Conservation (phyloP, 2,329 filamentous ascomycete genomes). For the Domatiomyces catenatus region DNA sequence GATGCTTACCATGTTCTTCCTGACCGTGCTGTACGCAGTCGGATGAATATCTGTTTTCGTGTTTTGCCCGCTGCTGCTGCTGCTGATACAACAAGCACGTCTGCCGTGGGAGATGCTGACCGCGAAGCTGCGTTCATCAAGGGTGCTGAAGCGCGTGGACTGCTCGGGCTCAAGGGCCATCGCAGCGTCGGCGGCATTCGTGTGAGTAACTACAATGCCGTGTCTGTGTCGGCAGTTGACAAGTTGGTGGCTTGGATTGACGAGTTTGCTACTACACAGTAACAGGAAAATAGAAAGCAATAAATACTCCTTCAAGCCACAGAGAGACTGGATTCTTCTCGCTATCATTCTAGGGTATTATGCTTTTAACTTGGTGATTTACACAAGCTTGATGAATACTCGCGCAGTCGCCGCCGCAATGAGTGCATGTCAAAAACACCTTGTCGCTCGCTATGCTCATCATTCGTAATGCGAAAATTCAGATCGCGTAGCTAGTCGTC, state of each 20-base stretch:
- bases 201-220: conserved; percentile 78
- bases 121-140: conserved; percentile 69
- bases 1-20: conserved; percentile 63
- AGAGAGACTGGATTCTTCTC: too few relatives aligned
- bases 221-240: conserved; percentile 38
- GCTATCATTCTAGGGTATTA: too few relatives aligned
- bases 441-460: neutral
- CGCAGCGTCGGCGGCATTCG: conserved; percentile 74
- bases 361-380: too few relatives aligned
- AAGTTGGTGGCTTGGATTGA: conserved; percentile 31
- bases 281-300: too few relatives aligned
- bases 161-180: conserved; percentile 79
- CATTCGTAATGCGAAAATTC: neutral
- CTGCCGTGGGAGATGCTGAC: conserved; percentile 26
- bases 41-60: conserved; percentile 94
- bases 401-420: too few relatives aligned
- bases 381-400: too few relatives aligned
- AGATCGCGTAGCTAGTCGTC: neutral
- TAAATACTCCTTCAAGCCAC: too few relatives aligned
- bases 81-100: conserved; percentile 30
- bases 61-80: conserved; percentile 30
- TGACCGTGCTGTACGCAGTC: conserved; percentile 56
- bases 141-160: conserved; percentile 49
- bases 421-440: too few relatives aligned
- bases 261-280: conserved; percentile 42